Percentiles rank a stretch among this genome's conserved stretches.
These are phyloP conservation scores for Starmerella sp. DNA, from an alignment of 805 yeast genomes.

Conservation along the genomic window DNA sequence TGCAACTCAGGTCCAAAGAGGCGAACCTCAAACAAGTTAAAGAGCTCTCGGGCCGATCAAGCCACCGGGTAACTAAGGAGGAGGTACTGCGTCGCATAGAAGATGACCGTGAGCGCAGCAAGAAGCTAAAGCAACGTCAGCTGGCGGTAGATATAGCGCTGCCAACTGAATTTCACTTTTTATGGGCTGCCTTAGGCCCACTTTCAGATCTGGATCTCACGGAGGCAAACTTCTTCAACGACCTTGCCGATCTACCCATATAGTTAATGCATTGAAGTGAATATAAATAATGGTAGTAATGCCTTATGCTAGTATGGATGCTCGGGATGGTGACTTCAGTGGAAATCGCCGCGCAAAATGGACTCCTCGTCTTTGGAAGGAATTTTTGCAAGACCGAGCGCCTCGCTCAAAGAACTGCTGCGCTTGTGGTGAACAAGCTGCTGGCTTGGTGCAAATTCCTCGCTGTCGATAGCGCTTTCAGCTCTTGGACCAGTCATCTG, in stretches of 20 bases:
- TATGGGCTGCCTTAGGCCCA: slow-evolving; percentile 29
- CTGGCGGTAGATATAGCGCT: slow-evolving; percentile 53
- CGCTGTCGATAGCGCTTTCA: neutral
- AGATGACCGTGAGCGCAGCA: slow-evolving; percentile 79
- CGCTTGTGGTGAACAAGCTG: slow-evolving; percentile 1
- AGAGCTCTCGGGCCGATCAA: neutral
- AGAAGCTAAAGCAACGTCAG: slow-evolving; percentile 64
- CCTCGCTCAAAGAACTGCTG: slow-evolving; percentile 6
- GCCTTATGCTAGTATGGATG: neutral
- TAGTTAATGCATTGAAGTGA: too few relatives aligned
- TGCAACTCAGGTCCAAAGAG: slow-evolving; percentile 6
- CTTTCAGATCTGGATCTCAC: neutral
- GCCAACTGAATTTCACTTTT: slow-evolving; percentile 40
- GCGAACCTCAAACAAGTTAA: slow-evolving; percentile 1
- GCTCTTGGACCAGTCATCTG: neutral
- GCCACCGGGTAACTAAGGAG: slow-evolving; percentile 29
- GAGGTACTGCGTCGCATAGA: slow-evolving; percentile 74
- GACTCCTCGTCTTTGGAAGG: slow-evolving; percentile 16
- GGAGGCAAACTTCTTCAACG: neutral
- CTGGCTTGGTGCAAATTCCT: neutral
- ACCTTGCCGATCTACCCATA: slow-evolving; percentile 1
- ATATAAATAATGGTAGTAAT: neutral
- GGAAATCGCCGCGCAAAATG: slow-evolving; percentile 14
- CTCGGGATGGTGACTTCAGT: neutral
- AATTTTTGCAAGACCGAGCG: slow-evolving; percentile 11